Conservation (phyloP, 495 filamentous ascomycete species). For the Apiosordaria backusii region DNA sequence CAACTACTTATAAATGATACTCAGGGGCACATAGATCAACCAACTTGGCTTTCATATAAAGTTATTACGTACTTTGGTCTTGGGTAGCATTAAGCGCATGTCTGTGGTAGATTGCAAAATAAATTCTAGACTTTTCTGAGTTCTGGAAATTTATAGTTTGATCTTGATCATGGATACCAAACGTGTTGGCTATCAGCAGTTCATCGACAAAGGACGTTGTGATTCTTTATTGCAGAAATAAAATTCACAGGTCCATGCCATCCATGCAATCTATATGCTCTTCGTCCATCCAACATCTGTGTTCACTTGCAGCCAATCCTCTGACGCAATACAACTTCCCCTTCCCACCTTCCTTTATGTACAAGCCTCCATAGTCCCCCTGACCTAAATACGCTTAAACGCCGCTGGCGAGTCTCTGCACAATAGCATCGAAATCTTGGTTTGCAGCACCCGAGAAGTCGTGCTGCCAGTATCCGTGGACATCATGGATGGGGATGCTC, state of each 20-base stretch:
- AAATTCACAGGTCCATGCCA: not conserved
- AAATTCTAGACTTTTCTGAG: no score
- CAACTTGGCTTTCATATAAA: not conserved
- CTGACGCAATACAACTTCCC: not conserved
- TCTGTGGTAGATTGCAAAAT: no score
- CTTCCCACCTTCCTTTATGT: not conserved
- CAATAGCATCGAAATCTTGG: constrained; percentile 32
- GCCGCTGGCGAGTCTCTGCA: constrained; percentile 18
- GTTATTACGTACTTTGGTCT: not conserved
- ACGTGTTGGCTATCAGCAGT: not conserved
- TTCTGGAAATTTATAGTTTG: not conserved
- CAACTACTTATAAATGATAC: not conserved
- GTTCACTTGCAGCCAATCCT: no score
- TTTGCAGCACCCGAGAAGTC: constrained; percentile 41
- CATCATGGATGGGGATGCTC: constrained; percentile 38
- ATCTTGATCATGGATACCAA: not conserved
- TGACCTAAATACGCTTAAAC: not conserved
- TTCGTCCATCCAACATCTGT: not conserved
- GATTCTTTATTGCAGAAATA: not conserved
- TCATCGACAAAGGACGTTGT: not conserved
- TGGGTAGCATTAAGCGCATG: not conserved
- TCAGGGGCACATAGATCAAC: not conserved
- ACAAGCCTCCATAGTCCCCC: not conserved
- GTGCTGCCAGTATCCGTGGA: constrained; percentile 43
- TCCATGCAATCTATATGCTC: not conserved